Evolutionary conservation across 768 basidiomycete genomes (phyloP).

Genomic region (Termitomyces sp.): DNA sequence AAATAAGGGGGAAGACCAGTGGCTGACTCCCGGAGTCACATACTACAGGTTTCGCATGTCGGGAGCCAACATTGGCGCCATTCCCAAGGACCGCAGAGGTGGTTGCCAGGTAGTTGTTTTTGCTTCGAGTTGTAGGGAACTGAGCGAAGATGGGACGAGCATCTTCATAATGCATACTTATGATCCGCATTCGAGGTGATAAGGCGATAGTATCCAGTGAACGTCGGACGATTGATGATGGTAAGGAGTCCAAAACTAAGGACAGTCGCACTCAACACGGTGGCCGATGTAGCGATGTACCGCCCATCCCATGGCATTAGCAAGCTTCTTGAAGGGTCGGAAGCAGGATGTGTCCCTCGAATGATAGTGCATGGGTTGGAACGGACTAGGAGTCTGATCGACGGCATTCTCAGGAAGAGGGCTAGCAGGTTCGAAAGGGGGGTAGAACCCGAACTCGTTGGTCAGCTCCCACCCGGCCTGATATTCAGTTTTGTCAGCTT

Average conservation of each 20-base stretch:
- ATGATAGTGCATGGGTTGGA: neutral
- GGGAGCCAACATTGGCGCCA: neutral
- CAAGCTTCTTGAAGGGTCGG: neutral
- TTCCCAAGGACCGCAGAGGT: too few species aligned
- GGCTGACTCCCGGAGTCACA: neutral
- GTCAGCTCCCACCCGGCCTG: neutral
- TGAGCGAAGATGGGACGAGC: neutral
- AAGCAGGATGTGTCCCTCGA: neutral
- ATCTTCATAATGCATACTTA: neutral
- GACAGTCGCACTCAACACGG: neutral
- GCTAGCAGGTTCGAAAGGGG: neutral
- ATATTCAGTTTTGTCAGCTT: neutral
- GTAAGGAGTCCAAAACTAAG: neutral
- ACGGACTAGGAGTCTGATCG: neutral
- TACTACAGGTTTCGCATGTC: neutral
- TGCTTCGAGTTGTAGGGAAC: neutral
- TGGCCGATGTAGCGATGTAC: neutral
- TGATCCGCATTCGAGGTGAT: neutral
- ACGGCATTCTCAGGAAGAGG: neutral
- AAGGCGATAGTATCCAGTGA: neutral
- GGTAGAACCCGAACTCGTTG: neutral
- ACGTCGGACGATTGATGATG: neutral
- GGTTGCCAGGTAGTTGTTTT: neutral
- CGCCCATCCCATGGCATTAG: neutral
- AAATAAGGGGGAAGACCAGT: neutral